phyloP scores from a whole-genome alignment of 148 eudicot genomes.

The Heliamphora exappendiculata region DNA sequence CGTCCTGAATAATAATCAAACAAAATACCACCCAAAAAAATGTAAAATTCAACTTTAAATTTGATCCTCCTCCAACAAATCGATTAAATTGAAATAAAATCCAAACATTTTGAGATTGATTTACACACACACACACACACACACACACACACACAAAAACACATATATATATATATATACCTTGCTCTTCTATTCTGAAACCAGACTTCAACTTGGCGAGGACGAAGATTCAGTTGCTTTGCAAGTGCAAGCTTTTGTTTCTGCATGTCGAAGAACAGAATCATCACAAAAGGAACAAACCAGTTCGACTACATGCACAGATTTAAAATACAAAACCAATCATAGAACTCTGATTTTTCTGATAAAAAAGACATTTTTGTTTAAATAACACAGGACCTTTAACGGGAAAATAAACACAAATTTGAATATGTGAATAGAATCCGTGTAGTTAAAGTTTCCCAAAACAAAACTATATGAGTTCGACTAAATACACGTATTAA shows the following conservation, averaged over 20 bases:
- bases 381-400: too few species aligned
- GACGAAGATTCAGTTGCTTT: slow-evolving; percentile 43
- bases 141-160: not conserved
- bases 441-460: too few species aligned
- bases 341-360: too few species aligned
- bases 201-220: slow-evolving; percentile 59
- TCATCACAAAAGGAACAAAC: not conserved
- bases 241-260: slow-evolving; percentile 54
- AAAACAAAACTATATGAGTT: too few species aligned
- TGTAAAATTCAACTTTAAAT: not conserved
- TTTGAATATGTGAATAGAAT: not conserved
- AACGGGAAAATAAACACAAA: not conserved
- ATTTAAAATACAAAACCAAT: not conserved
- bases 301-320: not conserved
- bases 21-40: not conserved
- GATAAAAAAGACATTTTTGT: too few species aligned
- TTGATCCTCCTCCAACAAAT: not conserved
- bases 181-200: slow-evolving; percentile 60
- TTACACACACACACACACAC: not conserved
- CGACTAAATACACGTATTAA: too few species aligned
- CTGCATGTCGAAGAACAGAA: slow-evolving; percentile 20
- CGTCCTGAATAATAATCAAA: slow-evolving; percentile 20
- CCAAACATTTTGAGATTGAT: not conserved
- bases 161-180: slow-evolving; percentile 7
- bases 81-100: not conserved